phyloP scores from a whole-genome alignment of 2,329 filamentous ascomycete genomes.

The Pestalotiopsis sp. region DNA sequence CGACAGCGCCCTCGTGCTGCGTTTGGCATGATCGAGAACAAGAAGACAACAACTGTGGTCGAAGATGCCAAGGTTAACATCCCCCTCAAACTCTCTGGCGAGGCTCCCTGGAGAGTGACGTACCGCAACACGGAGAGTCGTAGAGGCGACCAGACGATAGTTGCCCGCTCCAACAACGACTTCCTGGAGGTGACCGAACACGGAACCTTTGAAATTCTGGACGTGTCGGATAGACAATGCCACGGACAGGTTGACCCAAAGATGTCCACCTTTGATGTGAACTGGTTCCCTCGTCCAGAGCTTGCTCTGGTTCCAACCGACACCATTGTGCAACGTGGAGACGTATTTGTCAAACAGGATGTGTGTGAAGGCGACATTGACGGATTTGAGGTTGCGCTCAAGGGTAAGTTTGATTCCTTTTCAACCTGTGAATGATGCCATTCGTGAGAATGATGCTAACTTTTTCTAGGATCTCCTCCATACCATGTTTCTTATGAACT shows the following conservation, averaged over 20 bases:
- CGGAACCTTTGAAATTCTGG: slow-evolving; percentile 79
- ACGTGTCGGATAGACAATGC: slow-evolving; percentile 78
- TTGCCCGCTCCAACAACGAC: slow-evolving; percentile 60
- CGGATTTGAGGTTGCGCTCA: slow-evolving; percentile 77
- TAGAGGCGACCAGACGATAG: slow-evolving; percentile 32
- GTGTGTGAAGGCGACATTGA: slow-evolving; percentile 96
- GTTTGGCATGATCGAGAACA: slow-evolving; percentile 85
- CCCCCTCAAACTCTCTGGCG: slow-evolving; percentile 83
- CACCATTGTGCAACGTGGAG: slow-evolving; percentile 53
- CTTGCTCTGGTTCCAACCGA: slow-evolving; percentile 68
- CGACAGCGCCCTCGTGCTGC: slow-evolving; percentile 84
- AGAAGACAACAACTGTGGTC: slow-evolving; percentile 72
- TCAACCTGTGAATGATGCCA: not conserved
- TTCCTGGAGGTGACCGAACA: slow-evolving; percentile 64
- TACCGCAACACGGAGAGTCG: slow-evolving; percentile 69
- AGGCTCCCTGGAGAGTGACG: slow-evolving; percentile 78
- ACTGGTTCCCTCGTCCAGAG: slow-evolving; percentile 82
- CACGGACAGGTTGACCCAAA: slow-evolving; percentile 76
- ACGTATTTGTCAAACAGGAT: slow-evolving; percentile 70
- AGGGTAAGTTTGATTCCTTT: slow-evolving; percentile 54
- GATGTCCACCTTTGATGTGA: slow-evolving; percentile 75
- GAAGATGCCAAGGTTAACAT: slow-evolving; percentile 75
- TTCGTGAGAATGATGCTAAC: slow-evolving; percentile 11
- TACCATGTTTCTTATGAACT: slow-evolving; percentile 84
- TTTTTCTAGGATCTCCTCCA: slow-evolving; percentile 66